A percentile compares a stretch with the other conserved stretches of the same genome.
Evolutionary conservation across 2,329 filamentous ascomycete species (phyloP).

Genomic region (Fonsecaea pedrosoi): DNA sequence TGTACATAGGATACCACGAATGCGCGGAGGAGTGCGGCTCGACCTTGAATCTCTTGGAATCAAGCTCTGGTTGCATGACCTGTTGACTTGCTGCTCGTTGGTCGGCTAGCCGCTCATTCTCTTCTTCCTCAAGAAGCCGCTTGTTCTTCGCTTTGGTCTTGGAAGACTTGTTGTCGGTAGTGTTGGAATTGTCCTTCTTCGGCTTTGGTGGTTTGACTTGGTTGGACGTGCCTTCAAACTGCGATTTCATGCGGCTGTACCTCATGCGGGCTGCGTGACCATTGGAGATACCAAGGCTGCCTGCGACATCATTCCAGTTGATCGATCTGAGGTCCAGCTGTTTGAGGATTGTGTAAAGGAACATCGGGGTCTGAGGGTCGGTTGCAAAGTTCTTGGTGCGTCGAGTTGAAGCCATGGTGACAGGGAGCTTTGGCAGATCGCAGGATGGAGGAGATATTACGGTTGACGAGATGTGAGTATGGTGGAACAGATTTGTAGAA

Average conservation of each 20-base stretch:
- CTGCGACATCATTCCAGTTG: conserved; percentile 61
- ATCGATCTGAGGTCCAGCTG: conserved; percentile 62
- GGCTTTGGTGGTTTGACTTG: conserved; percentile 27
- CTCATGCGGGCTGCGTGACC: conserved; percentile 65
- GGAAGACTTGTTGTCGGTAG: conserved; percentile 19
- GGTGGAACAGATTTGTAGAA: neutral
- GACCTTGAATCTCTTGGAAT: conserved; percentile 31
- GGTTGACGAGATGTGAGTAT: neutral
- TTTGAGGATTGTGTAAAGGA: conserved; percentile 63
- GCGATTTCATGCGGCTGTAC: conserved; percentile 60
- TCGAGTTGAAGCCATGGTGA: conserved; percentile 29
- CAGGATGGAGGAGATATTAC: neutral
- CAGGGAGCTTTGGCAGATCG: neutral
- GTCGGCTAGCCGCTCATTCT: conserved; percentile 26
- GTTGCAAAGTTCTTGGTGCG: conserved; percentile 43
- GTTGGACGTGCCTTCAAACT: conserved; percentile 56
- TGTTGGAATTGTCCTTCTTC: conserved; percentile 31
- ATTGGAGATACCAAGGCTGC: conserved; percentile 59
- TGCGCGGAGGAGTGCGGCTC: conserved; percentile 21
- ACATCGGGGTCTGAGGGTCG: conserved; percentile 58
- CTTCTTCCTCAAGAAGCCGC: conserved; percentile 16
- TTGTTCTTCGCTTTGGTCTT: conserved; percentile 30
- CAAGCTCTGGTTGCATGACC: conserved; percentile 16
- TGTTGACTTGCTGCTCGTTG: conserved; percentile 6
- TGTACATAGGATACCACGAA: conserved; percentile 13